A percentile compares a stretch with the other conserved stretches of the same genome.
These are phyloP conservation scores for Boletus tylopilopsis DNA, from an alignment of 768 basidiomycete genomes.

Conservation along the genomic window DNA sequence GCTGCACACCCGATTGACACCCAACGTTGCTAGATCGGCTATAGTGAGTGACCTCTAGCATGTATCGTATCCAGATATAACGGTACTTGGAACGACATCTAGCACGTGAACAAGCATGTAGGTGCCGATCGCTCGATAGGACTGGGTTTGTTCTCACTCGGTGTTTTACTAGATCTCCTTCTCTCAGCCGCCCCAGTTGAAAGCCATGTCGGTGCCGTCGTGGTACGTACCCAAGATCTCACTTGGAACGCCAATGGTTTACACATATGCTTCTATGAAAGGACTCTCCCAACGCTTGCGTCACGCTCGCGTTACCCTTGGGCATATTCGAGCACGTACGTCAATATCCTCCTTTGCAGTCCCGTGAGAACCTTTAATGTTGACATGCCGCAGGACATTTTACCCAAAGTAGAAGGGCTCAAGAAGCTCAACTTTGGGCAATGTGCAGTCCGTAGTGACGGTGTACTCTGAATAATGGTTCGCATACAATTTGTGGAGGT, in stretches of 20 bases:
- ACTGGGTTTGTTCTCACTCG: not conserved
- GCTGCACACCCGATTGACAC: constrained; percentile 5
- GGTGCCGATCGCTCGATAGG: constrained; percentile 6
- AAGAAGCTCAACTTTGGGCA: constrained; percentile 58
- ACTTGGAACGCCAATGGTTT: not conserved
- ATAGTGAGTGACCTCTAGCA: constrained; percentile 45
- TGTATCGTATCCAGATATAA: not conserved
- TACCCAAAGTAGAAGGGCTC: constrained; percentile 62
- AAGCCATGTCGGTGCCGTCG: constrained; percentile 65
- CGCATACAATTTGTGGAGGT: no score
- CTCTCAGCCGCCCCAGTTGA: constrained; percentile 69
- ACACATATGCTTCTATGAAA: constrained; percentile 17
- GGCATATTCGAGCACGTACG: constrained; percentile 72
- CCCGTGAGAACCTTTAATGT: not conserved
- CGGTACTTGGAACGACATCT: not conserved
- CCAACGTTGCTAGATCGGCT: constrained; percentile 51
- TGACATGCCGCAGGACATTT: constrained; percentile 49
- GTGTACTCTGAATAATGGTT: constrained; percentile 22
- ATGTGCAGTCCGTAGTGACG: constrained; percentile 64
- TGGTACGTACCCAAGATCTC: constrained; percentile 39
- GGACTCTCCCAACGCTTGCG: constrained; percentile 78
- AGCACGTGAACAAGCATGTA: constrained; percentile 79
- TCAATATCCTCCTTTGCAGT: not conserved
- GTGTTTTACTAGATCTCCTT: constrained; percentile 47
- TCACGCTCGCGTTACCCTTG: constrained; percentile 69